Evolutionary conservation across 495 filamentous ascomycete species (phyloP), one percentile per base, ranked within the genome.

Genomic region (Xylaria nigripes): DNA sequence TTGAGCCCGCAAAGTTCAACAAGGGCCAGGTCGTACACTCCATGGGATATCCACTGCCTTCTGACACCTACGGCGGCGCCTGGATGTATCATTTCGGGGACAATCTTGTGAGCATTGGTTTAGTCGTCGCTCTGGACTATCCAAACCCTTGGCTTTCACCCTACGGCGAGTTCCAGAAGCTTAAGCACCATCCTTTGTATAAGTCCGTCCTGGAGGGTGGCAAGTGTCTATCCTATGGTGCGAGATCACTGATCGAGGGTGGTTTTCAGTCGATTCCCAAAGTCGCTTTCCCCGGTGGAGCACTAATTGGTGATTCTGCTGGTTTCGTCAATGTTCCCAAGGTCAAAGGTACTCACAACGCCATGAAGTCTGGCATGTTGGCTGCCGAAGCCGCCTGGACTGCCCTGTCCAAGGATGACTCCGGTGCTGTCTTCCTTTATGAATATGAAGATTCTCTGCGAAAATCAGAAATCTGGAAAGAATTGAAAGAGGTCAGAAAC

Each of bases 41-140:
- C 3, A 83, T 99, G 85, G 93, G 93, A 13, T 97, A 95, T 64
- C 93, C 93, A 13, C 70, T 99, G 25, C 84, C 91, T 7, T 76
- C 71, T 62, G 86, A 96, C 67, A 95, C 90, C 3, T 99, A 99
- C 58, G 93, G 93, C 59, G 93, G 93, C 60, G 89, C 87, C 36
- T 99, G 87, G 86, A 89, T 99, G 84, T 99, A 99, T 62, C 93
- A 99, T 69, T 98, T 97, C 65, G 93, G 90, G 19, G 91, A 97
- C 58, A 97, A 97, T 69, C 82, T 96, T 60, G 93, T 97, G 59
- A 92, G 86, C 61, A 79, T 99, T 42, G 93, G 93, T 12, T 78
- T 96, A 29, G 93, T 99, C 16, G 88, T 95, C 25, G 93, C 92
- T 23, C 78, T 99, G 27, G 93, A 99, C 72, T 99, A 97, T 64